These are phyloP conservation scores for Mesotaenium endlicherianum DNA, from an alignment of 139 green algal genomes.

Conservation along the genomic window DNA sequence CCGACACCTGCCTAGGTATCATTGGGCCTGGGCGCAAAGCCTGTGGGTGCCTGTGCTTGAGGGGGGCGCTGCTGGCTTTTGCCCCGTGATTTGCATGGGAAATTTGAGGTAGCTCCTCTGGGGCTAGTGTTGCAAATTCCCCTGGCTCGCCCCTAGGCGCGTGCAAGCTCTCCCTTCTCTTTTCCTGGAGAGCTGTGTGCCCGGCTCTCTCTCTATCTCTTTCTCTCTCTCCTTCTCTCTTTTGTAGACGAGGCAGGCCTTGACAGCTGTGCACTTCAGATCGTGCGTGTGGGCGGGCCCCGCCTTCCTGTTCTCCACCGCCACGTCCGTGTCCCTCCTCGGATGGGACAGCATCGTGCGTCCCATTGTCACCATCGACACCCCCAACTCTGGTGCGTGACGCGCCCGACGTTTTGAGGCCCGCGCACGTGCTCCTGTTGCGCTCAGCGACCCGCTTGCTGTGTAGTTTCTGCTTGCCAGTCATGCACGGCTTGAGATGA, in stretches of 20 bases:
- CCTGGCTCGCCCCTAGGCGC: too few relatives aligned
- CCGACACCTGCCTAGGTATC: too few relatives aligned
- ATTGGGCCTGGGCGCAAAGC: too few relatives aligned
- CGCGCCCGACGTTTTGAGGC: not conserved
- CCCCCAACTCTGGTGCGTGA: constrained; percentile 6
- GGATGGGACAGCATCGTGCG: constrained; percentile 35
- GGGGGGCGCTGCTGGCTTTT: too few relatives aligned
- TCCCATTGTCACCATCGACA: constrained; percentile 35
- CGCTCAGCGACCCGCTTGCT: too few relatives aligned
- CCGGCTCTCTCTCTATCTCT: not conserved
- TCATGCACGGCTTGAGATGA: too few relatives aligned
- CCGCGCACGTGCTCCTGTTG: too few relatives aligned
- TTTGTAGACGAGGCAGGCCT: constrained; percentile 8
- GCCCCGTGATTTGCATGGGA: too few relatives aligned
- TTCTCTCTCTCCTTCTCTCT: not conserved
- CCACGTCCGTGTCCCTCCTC: constrained; percentile 30
- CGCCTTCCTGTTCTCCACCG: constrained; percentile 45
- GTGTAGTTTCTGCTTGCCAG: too few relatives aligned
- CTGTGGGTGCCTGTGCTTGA: too few relatives aligned
- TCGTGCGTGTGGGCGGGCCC: constrained; percentile 44
- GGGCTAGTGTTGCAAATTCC: too few relatives aligned
- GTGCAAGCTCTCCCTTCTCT: not conserved
- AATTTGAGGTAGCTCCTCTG: too few relatives aligned
- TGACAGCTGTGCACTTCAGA: constrained; percentile 34
- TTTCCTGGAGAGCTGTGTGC: not conserved